Base-by-base conservation (phyloP, 202 grass and related monocot genomes). In the Dendrocalamus latiflorus region DNA sequence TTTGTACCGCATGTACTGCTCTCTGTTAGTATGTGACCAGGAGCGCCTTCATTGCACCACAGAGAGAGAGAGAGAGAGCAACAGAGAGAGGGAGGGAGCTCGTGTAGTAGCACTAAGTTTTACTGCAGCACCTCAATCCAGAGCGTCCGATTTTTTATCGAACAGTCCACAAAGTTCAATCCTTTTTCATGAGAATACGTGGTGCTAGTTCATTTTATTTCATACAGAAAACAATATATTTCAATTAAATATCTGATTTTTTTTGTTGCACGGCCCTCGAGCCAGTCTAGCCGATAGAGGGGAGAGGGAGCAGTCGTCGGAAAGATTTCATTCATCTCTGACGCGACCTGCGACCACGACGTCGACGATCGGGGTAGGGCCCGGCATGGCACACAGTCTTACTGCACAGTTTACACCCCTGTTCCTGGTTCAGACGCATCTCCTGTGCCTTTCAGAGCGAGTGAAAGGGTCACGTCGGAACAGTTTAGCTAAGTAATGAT, bases 311-410 rank as follows among this genome's bases (percentile, higher is more conserved):
- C 75, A 66, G 24, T 72, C 80, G 9, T 12, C 11, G 7, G 68
- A 61, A 79, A 68, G 60, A 53, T 36, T 84, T 80, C 53, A 4
- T 84, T 80, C 53, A 4, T 58, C 73, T 45, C 42, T 50, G 83
- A 59, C 67, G 74, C 66, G 58, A 83, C 67, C 42, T 20, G 59
- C 72, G 78, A 86, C 67, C 18, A 8, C 36, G 83, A 86, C 79
- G 67, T 42, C 36, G 34, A 82, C 34, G 50, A 78, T n/a, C 3
- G 58, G 39, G 22, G 72, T 22, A 20, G 78, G 65, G 60, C 81
- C 68, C 28, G 75, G 59, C 57, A 20, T 48, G 18, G 24, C 71
- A 48, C 6, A 34, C 54, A 51, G 86, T 73, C 51, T 36, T 37
- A 74, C 68, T 10, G 59, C 68, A 68, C 75, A 80, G 78, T 66